A percentile compares a stretch with the other conserved stretches of the same genome.
Conservation (phyloP, 805 yeast species). For the Candida insectorum region DNA sequence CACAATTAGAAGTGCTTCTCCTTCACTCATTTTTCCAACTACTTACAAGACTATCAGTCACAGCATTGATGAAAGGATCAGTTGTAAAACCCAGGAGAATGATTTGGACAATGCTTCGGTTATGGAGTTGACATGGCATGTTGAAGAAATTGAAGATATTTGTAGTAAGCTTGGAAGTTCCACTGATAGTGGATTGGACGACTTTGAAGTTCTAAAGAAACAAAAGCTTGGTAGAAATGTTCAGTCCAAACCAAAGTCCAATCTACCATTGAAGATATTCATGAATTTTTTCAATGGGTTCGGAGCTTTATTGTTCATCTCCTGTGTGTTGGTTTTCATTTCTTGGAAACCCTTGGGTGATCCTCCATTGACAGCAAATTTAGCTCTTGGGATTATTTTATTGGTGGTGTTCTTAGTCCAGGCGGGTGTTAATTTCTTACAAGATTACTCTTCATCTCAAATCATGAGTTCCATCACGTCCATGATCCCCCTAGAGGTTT, state of each 20-base stretch:
- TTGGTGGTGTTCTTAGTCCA: conserved; percentile 39
- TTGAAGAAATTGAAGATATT: conserved; percentile 19
- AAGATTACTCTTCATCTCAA: conserved; percentile 45
- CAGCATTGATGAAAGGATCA: conserved; percentile 23
- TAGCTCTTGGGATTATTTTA: conserved; percentile 41
- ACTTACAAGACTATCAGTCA: conserved; percentile 37
- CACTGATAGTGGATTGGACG: conserved; percentile 19
- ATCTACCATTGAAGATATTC: conserved; percentile 28
- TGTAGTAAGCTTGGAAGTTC: conserved; percentile 19
- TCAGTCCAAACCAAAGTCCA: conserved; percentile 36
- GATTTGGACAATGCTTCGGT: conserved; percentile 18
- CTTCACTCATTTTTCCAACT: too few relatives aligned
- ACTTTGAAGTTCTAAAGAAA: conserved; percentile 10
- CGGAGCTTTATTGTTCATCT: conserved; percentile 39
- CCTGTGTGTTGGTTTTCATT: conserved; percentile 40
- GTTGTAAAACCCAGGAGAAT: background rate
- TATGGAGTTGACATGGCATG: conserved; percentile 26
- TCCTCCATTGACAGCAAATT: conserved; percentile 44
- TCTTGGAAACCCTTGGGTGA: conserved; percentile 48
- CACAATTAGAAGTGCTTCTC: too few relatives aligned
- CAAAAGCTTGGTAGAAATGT: conserved; percentile 31
- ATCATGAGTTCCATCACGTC: conserved; percentile 46
- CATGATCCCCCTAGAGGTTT: conserved; percentile 39
- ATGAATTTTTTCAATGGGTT: conserved; percentile 48
- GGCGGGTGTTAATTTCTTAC: conserved; percentile 43